These are phyloP conservation scores for Epichloe hybrida DNA, from an alignment of 2,329 filamentous ascomycete species.

Conservation along the genomic window DNA sequence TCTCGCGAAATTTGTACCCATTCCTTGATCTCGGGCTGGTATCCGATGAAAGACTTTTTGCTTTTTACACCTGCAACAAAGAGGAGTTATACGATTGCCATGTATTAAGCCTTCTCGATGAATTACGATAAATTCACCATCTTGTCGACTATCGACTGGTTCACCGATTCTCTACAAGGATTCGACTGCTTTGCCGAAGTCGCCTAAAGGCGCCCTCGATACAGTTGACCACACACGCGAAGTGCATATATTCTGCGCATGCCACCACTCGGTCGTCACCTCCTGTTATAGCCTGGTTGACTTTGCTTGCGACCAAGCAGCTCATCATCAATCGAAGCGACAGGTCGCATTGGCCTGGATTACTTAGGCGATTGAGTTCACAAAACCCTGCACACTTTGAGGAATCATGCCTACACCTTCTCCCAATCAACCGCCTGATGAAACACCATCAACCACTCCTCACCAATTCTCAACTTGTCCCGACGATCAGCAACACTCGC, in stretches of 20 bases:
- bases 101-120: slow-evolving; percentile 2
- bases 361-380: background rate
- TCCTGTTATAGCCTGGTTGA: background rate
- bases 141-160: slow-evolving; percentile 1
- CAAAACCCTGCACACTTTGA: background rate
- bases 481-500: slow-evolving; percentile 23
- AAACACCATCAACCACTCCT: slow-evolving; percentile 22
- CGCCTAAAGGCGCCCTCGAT: background rate
- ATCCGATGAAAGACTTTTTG: background rate
- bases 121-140: background rate
- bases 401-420: slow-evolving; percentile 34
- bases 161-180: background rate
- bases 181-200: background rate
- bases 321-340: background rate
- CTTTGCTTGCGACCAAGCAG: background rate
- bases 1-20: background rate
- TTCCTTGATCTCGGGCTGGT: background rate
- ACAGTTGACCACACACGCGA: background rate
- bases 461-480: slow-evolving; percentile 30
- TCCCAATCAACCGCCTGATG: slow-evolving; percentile 24
- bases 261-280: too few species aligned
- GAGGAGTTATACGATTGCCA: background rate
- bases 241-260: background rate
- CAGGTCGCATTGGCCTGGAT: background rate
- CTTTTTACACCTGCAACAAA: background rate